Percentiles rank a stretch among this genome's conserved stretches.
phyloP scores from a whole-genome alignment of 23 red algal genomes.

The Gracilaria domingensis region DNA sequence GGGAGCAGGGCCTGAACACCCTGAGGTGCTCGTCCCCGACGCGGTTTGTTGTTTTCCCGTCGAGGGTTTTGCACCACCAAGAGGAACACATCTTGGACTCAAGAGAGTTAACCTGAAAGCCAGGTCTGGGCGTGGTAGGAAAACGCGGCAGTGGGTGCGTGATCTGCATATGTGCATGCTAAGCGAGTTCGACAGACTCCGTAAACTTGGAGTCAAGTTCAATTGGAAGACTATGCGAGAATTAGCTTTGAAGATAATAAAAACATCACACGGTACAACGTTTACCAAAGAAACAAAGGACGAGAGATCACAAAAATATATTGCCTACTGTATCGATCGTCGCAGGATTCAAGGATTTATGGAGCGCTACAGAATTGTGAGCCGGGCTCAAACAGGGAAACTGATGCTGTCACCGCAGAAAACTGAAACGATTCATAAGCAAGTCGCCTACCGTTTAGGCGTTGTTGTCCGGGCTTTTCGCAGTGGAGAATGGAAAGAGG shows the following conservation, averaged over 20 bases:
- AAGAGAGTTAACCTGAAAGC: too few species aligned
- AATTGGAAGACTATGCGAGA: neutral
- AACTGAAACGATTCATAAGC: neutral
- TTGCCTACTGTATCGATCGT: neutral
- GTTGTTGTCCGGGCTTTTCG: neutral
- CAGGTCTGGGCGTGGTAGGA: too few species aligned
- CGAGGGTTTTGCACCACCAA: too few species aligned
- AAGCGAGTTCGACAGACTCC: neutral
- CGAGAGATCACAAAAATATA: neutral
- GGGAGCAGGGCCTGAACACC: too few species aligned
- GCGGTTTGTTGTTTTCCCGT: too few species aligned
- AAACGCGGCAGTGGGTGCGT: too few species aligned
- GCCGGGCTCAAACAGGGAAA: slow-evolving; percentile 35
- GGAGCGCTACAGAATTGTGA: slow-evolving; percentile 45
- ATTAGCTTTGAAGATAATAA: neutral
- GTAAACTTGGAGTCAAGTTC: slow-evolving; percentile 7
- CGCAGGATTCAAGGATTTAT: slow-evolving; percentile 26
- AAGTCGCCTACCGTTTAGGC: slow-evolving; percentile 35
- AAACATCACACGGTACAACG: neutral
- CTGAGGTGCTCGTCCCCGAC: too few species aligned
- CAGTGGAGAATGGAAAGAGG: slow-evolving; percentile 10
- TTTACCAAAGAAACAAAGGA: neutral
- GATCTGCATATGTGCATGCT: neutral
- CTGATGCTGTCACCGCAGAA: slow-evolving; percentile 9
- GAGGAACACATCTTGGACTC: too few species aligned